Evolutionary conservation across 1,284 basidiomycete genomes (phyloP), one percentile per base, ranked within the genome.

Genomic region (Exobasidium rhododendri): DNA sequence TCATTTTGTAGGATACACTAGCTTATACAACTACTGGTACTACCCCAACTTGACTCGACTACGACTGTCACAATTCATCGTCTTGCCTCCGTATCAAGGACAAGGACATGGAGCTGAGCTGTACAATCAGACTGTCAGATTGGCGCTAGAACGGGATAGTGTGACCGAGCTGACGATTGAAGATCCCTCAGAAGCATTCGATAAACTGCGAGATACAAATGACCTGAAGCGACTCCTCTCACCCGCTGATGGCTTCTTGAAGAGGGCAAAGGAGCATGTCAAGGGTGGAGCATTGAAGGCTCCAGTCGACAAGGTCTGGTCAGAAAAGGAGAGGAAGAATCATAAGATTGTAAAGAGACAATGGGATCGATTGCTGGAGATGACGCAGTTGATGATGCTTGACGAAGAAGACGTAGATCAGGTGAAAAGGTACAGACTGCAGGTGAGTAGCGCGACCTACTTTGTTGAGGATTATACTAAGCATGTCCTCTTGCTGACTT

Each of bases 131-230:
- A 89, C 94, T 49, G 94, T 94, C 81, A 85, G 88, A 73, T 85
- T 90, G 76, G 85, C 90, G 55, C 81, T 91, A 40, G 81, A 83
- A 5, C 85, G 86, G 44, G 82, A 86, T 0, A 82, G 85, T 47
- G 87, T 97, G 32, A 87, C 88, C 10, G 94, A 98, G 80, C 83
- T 98, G 57, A 97, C 93, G 0, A 90, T 98, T 22, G 94, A 98
- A 82, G 94, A 98, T 79, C 94, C 94, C 0, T 92, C 92, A 0
- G 94, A 98, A 81, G 89, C 90, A 7, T 94, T 96, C 75, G 93
- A 96, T 78, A 92, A 96, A 75, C 84, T 98, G 58, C 85, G 94
- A 35, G 96, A 98, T 81, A 87, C 90, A 54, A 90, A 90, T 73
- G 96, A 98, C 80, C 84, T 98, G 28, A 83, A 85, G 64, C 89